These are phyloP conservation scores for Cyclocybe cylindracea DNA, from an alignment of 768 basidiomycete genomes.

Conservation along the genomic window DNA sequence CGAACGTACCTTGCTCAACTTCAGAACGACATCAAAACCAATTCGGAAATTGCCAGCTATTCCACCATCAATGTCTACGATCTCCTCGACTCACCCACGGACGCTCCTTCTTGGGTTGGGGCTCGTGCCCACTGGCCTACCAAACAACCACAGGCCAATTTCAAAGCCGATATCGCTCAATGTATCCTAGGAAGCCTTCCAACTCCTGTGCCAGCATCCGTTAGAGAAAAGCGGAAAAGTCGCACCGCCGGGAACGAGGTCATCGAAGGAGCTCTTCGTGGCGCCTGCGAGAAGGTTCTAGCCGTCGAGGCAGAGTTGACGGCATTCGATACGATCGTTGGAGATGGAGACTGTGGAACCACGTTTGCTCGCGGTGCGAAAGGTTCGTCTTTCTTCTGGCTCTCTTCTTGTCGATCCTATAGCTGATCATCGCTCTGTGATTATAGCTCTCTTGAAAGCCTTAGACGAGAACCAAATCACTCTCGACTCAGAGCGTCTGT, in stretches of 20 bases:
- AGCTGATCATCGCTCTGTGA: neutral
- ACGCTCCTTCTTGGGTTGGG: constrained; percentile 43
- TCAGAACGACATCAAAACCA: neutral
- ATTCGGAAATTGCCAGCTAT: neutral
- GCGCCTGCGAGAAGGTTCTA: constrained; percentile 45
- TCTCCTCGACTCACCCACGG: constrained; percentile 44
- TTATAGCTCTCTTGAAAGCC: constrained; percentile 7
- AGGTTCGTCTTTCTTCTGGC: constrained; percentile 1
- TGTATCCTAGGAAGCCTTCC: neutral
- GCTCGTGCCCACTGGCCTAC: constrained; percentile 32
- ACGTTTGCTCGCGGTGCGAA: constrained; percentile 53
- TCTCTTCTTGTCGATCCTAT: neutral
- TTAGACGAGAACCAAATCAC: constrained; percentile 2
- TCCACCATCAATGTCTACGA: constrained; percentile 21
- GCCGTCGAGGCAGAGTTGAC: constrained; percentile 53
- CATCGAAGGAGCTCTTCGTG: constrained; percentile 25
- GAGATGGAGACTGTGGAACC: constrained; percentile 65
- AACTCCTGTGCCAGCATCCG: neutral
- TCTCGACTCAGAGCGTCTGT: constrained; percentile 24
- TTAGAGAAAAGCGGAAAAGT: neutral
- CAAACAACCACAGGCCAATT: no score
- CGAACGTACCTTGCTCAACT: neutral
- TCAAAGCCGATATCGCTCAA: neutral
- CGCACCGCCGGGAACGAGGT: neutral
- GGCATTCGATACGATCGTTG: constrained; percentile 57